phyloP scores from a whole-genome alignment of 2,329 filamentous ascomycete genomes.

The Sporothrix protearum region DNA sequence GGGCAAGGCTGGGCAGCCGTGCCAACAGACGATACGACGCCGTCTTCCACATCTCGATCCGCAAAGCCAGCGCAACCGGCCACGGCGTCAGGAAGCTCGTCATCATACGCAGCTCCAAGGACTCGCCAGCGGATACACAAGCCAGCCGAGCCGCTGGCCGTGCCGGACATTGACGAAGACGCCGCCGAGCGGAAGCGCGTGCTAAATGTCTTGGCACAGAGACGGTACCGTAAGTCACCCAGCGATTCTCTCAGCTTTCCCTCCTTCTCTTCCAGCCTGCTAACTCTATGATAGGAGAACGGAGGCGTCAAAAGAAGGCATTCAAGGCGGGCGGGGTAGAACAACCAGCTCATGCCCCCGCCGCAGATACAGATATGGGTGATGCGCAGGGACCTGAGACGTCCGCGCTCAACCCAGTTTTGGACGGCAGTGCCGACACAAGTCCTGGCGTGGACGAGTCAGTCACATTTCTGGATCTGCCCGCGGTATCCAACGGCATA shows the following conservation, averaged over 20 bases:
- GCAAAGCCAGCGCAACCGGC: background rate
- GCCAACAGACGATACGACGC: background rate
- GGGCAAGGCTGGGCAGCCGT: conserved; percentile 6
- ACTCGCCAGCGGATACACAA: conserved; percentile 42
- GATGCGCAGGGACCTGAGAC: background rate
- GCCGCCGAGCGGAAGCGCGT: conserved; percentile 52
- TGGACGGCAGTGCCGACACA: background rate
- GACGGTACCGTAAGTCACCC: conserved; percentile 46
- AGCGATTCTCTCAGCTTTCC: too few relatives aligned
- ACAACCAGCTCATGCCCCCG: background rate
- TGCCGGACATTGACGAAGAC: conserved; percentile 50
- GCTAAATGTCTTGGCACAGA: conserved; percentile 52
- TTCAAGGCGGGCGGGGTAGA: background rate
- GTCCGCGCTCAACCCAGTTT: background rate
- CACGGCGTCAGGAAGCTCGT: background rate
- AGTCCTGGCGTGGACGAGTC: background rate
- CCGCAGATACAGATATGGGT: background rate
- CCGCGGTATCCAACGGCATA: background rate
- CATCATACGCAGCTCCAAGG: conserved; percentile 25
- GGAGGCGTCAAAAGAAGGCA: conserved; percentile 30
- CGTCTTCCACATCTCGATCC: background rate
- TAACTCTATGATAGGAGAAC: conserved; percentile 30
- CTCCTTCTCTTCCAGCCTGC: background rate
- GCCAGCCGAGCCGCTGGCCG: conserved; percentile 39
- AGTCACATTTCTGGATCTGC: background rate